Evolutionary conservation across 2,329 filamentous ascomycete genomes (phyloP), one percentile per base, ranked within the genome.

Genomic region (Colletotrichum tropicicola): DNA sequence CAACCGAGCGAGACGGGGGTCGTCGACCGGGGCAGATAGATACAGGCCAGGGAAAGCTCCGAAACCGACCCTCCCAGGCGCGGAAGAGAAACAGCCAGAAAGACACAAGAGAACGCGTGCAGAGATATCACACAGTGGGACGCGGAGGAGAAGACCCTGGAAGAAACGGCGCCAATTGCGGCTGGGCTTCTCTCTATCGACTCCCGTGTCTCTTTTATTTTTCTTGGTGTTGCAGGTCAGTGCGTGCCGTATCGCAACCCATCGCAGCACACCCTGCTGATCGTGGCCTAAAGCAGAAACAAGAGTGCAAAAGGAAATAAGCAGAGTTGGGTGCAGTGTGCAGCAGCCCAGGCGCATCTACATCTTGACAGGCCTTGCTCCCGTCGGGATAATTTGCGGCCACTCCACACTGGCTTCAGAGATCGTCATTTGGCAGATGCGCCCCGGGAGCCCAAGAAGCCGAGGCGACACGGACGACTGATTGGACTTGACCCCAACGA

Each of bases 391-490:
- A 66, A 66, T 68, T 55, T 60, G 49, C 66, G 52, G 17, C 57
- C 48, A 63, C 62, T 65, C 66, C 66, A 58, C 52, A 58, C 57
- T 47, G 39, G 43, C 55, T 52, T 48, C 35, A 65, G 53, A 66
- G 66, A 66, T 68, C 66, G 57, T 68, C 66, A 63, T 66, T 68
- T 68, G 66, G 58, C 66, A 66, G 62, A 62, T 68, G 57, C 62
- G 62, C 52, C 57, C 48, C 57, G 63, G 66, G 55, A 61, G 28
- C 44, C 53, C 57, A 58, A 58, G 57, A 35, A 55, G 49, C 63
- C 53, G 62, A 68, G 51, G 53, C 51, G 65, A 65, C 45, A 35
- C 51, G 21, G 32, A 39, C 55, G 41, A 60, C 28, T 60, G 44
- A 47, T 23, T 48, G 41, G 51, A 39, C 19, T 17, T 39, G 23